Evolutionary conservation across 1,284 basidiomycete genomes (phyloP).

Genomic region (Rhodotorula sp.): DNA sequence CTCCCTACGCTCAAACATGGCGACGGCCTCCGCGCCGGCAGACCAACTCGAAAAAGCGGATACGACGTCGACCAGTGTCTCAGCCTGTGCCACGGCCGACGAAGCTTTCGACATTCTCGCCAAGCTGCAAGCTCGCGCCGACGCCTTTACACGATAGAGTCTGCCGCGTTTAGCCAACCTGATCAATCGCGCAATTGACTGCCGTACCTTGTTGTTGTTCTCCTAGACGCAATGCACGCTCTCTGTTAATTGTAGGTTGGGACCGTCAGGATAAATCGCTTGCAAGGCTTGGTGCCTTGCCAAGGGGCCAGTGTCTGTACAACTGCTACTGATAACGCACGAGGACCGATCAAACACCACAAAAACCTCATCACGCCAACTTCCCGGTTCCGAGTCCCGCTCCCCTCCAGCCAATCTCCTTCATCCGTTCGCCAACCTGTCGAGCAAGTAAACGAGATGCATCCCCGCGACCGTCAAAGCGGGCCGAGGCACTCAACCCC

Average conservation of each 20-base stretch:
- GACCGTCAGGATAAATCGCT: too few species aligned
- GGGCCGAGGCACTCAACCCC: background rate
- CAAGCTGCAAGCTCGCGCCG: background rate
- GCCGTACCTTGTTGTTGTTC: too few species aligned
- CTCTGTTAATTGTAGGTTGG: too few species aligned
- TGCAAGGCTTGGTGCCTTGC: too few species aligned
- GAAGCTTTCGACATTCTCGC: conserved; percentile 4
- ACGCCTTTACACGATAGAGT: background rate
- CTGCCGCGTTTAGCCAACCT: too few species aligned
- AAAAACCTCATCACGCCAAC: background rate
- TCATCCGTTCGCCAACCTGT: background rate
- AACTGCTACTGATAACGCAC: background rate
- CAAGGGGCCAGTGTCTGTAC: too few species aligned
- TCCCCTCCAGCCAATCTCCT: conserved; percentile 9
- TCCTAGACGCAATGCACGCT: too few species aligned
- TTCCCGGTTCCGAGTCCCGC: background rate
- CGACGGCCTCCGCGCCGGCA: background rate
- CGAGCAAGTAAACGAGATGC: background rate
- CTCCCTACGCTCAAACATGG: background rate
- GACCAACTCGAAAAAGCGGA: background rate
- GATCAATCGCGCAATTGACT: too few species aligned
- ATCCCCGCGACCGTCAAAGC: background rate
- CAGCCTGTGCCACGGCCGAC: background rate
- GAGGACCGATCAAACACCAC: too few species aligned
- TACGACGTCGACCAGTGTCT: background rate